Evolutionary conservation across 2,329 filamentous ascomycete genomes (phyloP).

Genomic region (Ophidiomyces ophidiicola): DNA sequence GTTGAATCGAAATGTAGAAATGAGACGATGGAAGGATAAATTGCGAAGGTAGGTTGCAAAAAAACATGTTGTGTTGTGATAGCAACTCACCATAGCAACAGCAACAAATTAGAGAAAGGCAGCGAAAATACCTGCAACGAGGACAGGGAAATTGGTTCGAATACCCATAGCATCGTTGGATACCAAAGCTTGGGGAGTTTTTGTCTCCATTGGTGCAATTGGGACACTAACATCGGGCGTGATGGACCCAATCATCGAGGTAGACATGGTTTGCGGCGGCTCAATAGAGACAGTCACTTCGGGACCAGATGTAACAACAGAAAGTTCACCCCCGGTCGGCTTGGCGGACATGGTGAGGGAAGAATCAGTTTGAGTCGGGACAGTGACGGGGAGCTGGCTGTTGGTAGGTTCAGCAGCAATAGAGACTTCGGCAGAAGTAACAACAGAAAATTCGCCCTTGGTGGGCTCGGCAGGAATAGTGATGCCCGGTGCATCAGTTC

Average conservation of each 20-base stretch:
- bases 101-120: conserved; percentile 4
- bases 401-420: not conserved
- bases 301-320: not conserved
- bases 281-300: not conserved
- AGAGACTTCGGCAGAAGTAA: not conserved
- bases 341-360: not conserved
- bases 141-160: not conserved
- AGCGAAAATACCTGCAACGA: conserved; percentile 4
- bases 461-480: not conserved
- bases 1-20: too few relatives aligned
- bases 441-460: not conserved
- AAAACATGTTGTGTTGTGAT: too few relatives aligned
- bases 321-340: not conserved
- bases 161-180: not conserved
- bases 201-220: not conserved
- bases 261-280: not conserved
- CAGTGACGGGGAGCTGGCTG: too few relatives aligned
- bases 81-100: too few relatives aligned
- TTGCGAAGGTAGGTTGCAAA: too few relatives aligned
- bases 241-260: too few relatives aligned
- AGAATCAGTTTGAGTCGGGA: too few relatives aligned
- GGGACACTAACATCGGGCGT: not conserved
- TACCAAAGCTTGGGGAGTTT: not conserved
- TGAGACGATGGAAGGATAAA: too few relatives aligned
- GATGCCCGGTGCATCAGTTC: too few relatives aligned